Conservation (phyloP, 495 filamentous ascomycete species). For the Neurospora sp. region DNA sequence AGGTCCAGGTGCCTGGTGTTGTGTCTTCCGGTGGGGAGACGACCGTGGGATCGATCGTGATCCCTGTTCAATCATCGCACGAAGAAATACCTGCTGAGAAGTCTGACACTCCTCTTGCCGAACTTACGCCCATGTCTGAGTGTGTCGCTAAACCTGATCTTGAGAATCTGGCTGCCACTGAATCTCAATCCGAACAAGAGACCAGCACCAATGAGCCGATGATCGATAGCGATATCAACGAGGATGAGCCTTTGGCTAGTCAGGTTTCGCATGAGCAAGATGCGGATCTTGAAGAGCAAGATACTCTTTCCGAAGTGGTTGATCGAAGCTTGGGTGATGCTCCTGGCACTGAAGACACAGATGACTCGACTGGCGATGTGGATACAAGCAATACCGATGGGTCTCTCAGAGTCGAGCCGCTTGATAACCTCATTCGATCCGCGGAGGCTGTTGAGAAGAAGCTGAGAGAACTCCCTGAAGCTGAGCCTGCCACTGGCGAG, state of each 20-base stretch:
- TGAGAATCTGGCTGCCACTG: neutral
- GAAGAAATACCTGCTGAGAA: neutral
- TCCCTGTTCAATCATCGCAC: neutral
- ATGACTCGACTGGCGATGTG: neutral
- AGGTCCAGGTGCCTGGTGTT: neutral
- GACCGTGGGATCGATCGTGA: neutral
- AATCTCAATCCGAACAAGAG: neutral
- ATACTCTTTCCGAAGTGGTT: neutral
- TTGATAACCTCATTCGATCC: neutral
- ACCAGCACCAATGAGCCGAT: neutral
- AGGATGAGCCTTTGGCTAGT: neutral
- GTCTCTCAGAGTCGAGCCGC: neutral
- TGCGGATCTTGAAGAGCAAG: neutral
- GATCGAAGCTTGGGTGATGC: neutral
- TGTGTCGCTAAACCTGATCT: neutral
- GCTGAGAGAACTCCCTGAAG: neutral
- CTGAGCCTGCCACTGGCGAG: neutral
- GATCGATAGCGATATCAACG: neutral
- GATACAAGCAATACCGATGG: neutral
- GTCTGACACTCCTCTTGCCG: neutral
- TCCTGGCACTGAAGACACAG: neutral
- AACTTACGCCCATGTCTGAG: neutral
- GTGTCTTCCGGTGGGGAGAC: neutral
- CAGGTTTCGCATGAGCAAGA: neutral
- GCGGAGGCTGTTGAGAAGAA: neutral